Evolutionary conservation across 2,329 filamentous ascomycete species (phyloP), one percentile per base, ranked within the genome.

Genomic region (Pseudopyrenochaeta lycopersici): DNA sequence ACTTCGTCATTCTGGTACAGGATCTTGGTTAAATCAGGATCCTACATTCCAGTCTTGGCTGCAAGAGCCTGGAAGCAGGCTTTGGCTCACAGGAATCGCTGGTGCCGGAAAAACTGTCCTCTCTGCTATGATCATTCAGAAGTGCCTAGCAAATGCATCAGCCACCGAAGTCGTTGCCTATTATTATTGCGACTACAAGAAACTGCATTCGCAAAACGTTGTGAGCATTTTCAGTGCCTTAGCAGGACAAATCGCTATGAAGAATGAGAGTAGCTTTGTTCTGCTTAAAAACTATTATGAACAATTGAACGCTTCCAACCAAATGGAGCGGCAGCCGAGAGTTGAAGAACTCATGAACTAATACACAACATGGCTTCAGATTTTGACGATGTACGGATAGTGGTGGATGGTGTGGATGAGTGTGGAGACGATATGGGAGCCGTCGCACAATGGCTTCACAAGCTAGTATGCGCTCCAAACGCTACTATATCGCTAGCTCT

Each of bases 121-220:
- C 4, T 48, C 54, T n/a, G 33, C 17, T 7, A 29, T 40, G 17
- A 42, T 58, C 15, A 58, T 60, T 23, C 32, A 60, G 14, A 21
- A 40, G 9, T 44, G 18, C 21, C n/a, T 46, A 3, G 32, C 20
- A 23, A 35, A 14, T 4, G 20, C 32, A 3, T 12, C 44, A n/a
- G 35, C 18, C 27, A 36, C 18, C 20, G 18, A 27, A 5, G 46
- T 46, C 6, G 39, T 56, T 12, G 57, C 50, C 2, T 59, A 50
- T 46, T 76, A 70, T 56, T 75, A 72, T 41, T 76, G 73, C 48
- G 68, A 75, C 48, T 74, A 73, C 50, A 70, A 67, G 32, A 52
- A 67, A 20, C 4, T 42, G 2, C 41, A 49, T 11, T 63, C 62
- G 1, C 59, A 62, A n/a, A 9, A 51, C 1, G 29, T 63, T 14